A percentile compares a stretch with the other conserved stretches of the same genome.
phyloP scores from a whole-genome alignment of 257 asterid species.

The Solanum paucissectum region DNA sequence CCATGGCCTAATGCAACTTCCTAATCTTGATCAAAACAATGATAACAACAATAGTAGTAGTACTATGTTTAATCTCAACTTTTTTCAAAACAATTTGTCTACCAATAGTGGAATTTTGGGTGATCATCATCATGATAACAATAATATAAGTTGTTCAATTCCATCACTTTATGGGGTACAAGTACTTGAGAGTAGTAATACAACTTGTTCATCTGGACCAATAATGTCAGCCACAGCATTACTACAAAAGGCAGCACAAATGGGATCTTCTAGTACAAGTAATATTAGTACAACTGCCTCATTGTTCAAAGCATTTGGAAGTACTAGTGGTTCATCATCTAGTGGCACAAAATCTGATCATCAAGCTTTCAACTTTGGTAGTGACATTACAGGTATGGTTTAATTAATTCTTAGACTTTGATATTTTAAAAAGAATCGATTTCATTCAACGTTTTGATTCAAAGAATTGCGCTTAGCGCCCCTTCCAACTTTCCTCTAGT shows the following conservation, averaged over 20 bases:
- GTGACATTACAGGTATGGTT: neutral
- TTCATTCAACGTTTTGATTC: neutral
- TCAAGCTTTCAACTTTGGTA: slow-evolving; percentile 13
- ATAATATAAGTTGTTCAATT: slow-evolving; percentile 28
- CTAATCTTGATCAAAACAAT: slow-evolving; percentile 37
- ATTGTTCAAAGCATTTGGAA: slow-evolving; percentile 40
- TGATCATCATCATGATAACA: slow-evolving; percentile 6
- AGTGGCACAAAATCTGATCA: slow-evolving; percentile 5
- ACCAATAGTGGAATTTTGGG: slow-evolving; percentile 11
- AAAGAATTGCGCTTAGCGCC: neutral
- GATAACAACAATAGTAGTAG: neutral
- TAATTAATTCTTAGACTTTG: neutral
- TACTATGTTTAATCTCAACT: slow-evolving; percentile 41
- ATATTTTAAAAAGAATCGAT: neutral
- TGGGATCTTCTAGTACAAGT: slow-evolving; percentile 34
- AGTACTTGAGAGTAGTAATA: slow-evolving; percentile 8
- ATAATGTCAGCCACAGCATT: slow-evolving; percentile 79
- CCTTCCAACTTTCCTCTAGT: neutral
- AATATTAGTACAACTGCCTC: slow-evolving; percentile 15
- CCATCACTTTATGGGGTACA: slow-evolving; percentile 55
- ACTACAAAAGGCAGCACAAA: slow-evolving; percentile 69
- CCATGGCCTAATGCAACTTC: slow-evolving; percentile 53
- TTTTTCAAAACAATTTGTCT: slow-evolving; percentile 25
- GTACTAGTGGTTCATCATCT: slow-evolving; percentile 9
- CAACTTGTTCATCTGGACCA: slow-evolving; percentile 9